Evolutionary conservation across 2,329 filamentous ascomycete genomes (phyloP).

Genomic region (Torrubiella hemipterigena): DNA sequence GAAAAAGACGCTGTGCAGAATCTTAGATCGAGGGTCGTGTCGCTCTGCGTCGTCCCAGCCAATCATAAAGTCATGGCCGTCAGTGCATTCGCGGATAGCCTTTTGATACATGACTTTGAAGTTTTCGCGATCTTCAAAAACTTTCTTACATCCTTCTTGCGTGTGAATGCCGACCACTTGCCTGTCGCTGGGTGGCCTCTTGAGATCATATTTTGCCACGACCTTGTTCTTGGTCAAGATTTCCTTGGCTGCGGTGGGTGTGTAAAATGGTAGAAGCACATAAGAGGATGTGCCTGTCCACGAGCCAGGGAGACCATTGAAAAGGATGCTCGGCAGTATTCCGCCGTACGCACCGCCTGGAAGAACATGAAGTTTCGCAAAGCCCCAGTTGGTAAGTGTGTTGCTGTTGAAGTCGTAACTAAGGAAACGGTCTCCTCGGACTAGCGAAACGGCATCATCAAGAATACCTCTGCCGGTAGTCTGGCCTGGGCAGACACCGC

Average conservation of each 20-base stretch:
- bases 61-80: conserved; percentile 52
- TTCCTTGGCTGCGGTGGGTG: conserved; percentile 46
- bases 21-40: conserved; percentile 36
- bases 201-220: conserved; percentile 18
- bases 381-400: conserved; percentile 75
- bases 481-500: conserved; percentile 63
- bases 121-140: background rate
- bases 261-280: background rate
- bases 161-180: background rate
- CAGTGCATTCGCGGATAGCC: background rate
- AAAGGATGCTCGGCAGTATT: conserved; percentile 77
- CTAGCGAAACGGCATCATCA: conserved; percentile 67
- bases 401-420: conserved; percentile 65
- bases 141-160: background rate
- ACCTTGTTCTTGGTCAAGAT: conserved; percentile 59
- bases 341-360: conserved; percentile 66
- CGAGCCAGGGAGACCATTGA: conserved; percentile 53
- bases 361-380: conserved; percentile 72
- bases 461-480: conserved; percentile 67
- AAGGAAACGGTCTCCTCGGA: conserved; percentile 68
- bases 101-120: background rate
- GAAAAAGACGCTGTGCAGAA: conserved; percentile 46
- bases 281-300: background rate
- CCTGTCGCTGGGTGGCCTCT: background rate
- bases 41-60: conserved; percentile 38